Evolutionary conservation across 208 protist species (phyloP).

Genomic region (Trypanosomatidae sp.): DNA sequence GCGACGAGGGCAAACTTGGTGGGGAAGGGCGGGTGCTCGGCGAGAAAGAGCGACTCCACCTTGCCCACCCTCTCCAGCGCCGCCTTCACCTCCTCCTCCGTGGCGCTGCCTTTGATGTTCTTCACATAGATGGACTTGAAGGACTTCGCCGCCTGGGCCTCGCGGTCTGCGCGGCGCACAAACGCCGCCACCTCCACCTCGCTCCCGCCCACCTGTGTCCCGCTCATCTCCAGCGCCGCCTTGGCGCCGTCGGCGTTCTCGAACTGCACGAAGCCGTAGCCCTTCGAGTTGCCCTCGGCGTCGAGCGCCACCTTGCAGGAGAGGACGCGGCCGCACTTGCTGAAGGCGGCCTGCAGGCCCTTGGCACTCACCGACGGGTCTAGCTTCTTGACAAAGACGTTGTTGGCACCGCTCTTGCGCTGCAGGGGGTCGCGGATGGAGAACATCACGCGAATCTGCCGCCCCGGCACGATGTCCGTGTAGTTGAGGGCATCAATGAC

Average conservation of each 20-base stretch:
- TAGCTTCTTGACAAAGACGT: slow-evolving; percentile 97
- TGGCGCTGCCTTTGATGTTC: slow-evolving; percentile 69
- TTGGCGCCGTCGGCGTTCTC: slow-evolving; percentile 92
- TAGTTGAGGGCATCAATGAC: slow-evolving; percentile 97
- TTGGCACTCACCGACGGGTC: slow-evolving; percentile 91
- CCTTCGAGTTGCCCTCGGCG: slow-evolving; percentile 64
- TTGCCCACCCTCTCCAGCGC: slow-evolving; percentile 74
- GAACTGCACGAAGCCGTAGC: slow-evolving; percentile 98
- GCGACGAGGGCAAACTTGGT: slow-evolving; percentile 94
- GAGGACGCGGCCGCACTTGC: slow-evolving; percentile 94
- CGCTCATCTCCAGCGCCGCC: slow-evolving; percentile 91
- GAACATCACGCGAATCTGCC: slow-evolving; percentile 96
- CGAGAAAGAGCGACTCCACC: slow-evolving; percentile 60
- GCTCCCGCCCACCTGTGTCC: slow-evolving; percentile 83
- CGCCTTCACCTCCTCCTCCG: slow-evolving; percentile 72
- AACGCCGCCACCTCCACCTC: slow-evolving; percentile 83
- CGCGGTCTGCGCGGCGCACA: slow-evolving; percentile 80
- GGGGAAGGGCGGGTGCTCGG: slow-evolving; percentile 28
- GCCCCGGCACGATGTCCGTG: slow-evolving; percentile 76
- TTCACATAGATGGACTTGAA: slow-evolving; percentile 97
- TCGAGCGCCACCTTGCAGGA: slow-evolving; percentile 93
- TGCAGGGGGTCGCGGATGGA: slow-evolving; percentile 94
- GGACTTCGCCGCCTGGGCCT: slow-evolving; percentile 42
- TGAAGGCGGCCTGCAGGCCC: slow-evolving; percentile 94
- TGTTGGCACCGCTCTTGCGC: slow-evolving; percentile 92